Base-by-base conservation (phyloP, 2,329 filamentous ascomycete species). In the Arthroderma sp. region DNA sequence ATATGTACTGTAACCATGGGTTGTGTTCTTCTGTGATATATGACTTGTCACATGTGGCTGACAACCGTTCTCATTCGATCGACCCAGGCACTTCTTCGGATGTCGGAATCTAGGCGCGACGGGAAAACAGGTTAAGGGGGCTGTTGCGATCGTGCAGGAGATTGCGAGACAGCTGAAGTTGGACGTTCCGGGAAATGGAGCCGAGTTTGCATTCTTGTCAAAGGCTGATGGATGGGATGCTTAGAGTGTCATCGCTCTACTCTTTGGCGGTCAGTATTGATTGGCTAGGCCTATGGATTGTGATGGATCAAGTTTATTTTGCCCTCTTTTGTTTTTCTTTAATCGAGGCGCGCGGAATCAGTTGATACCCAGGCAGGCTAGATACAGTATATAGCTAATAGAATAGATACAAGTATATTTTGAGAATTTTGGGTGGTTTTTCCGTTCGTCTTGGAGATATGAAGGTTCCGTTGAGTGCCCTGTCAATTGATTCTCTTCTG, bases 81-180 rank as follows among this genome's bases (percentile, higher is more conserved):
- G 15, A 22, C 27, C 22, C 38, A 56, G 54, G 7, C 55, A 57
- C 41, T 57, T 57, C 49, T 56, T 56, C 36, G 55, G 56, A 36
- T 55, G 54, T 33, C 46, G 48, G 29, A 58, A 56, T 36, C 47
- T 58, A 7, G 54, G 55, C 6, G 53, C 52, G n/a, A 51, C 47
- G 5, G 48, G 45, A 9, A 37, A 36, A 11, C 48, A 49, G 31
- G 48, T 57, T 9, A 42, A 51, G 4, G 50, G 50, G 8, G 45
- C 51, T 4, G 48, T 57, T 11, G 45, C 42, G 11, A 41, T 56
- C 27, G 51, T 56, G 5, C 48, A 50, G 41, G 48, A 50, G 10
- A 31, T 56, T 29, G 56, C 55, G 5, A 33, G 42, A 29, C 50
- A 54, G 42, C 34, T 56, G 4, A 36, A 45, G 2, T 28, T 50